These are phyloP conservation scores for Austropuccinia psidii DNA, from an alignment of 1,284 basidiomycete species.

Conservation along the genomic window DNA sequence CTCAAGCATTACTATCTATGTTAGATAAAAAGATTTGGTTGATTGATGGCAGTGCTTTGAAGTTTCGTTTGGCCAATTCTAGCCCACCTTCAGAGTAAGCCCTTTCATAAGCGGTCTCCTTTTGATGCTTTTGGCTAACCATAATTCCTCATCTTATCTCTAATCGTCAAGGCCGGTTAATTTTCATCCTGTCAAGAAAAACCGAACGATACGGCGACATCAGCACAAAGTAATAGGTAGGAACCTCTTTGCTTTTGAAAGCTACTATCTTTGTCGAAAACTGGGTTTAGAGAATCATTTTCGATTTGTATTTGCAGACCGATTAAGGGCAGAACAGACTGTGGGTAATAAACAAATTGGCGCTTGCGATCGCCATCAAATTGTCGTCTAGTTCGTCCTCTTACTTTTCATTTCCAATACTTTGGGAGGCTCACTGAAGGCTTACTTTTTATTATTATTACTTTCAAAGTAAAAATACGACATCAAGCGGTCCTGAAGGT, in stretches of 20 bases:
- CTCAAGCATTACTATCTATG: slow-evolving; percentile 22
- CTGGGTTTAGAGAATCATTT: no score
- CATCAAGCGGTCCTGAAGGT: neutral
- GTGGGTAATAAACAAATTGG: slow-evolving; percentile 17
- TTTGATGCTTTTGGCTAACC: neutral
- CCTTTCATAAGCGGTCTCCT: neutral
- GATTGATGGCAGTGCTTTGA: slow-evolving; percentile 28
- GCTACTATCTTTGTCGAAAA: neutral
- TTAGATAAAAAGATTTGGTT: slow-evolving; percentile 34
- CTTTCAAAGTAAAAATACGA: neutral
- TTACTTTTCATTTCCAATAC: neutral
- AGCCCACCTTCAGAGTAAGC: slow-evolving; percentile 23
- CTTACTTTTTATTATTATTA: neutral
- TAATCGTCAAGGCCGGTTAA: neutral
- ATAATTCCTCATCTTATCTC: neutral
- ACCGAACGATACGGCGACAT: slow-evolving; percentile 23
- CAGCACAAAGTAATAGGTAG: slow-evolving; percentile 30
- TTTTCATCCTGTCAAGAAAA: neutral
- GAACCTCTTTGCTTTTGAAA: no score
- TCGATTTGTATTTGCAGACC: no score
- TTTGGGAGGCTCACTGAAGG: neutral
- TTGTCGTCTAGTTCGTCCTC: slow-evolving; percentile 25
- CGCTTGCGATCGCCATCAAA: slow-evolving; percentile 27
- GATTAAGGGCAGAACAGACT: slow-evolving; percentile 27
- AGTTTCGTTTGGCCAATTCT: slow-evolving; percentile 34